Evolutionary conservation across 805 yeast species (phyloP).

Genomic region (Metschnikowia dekortorum): DNA sequence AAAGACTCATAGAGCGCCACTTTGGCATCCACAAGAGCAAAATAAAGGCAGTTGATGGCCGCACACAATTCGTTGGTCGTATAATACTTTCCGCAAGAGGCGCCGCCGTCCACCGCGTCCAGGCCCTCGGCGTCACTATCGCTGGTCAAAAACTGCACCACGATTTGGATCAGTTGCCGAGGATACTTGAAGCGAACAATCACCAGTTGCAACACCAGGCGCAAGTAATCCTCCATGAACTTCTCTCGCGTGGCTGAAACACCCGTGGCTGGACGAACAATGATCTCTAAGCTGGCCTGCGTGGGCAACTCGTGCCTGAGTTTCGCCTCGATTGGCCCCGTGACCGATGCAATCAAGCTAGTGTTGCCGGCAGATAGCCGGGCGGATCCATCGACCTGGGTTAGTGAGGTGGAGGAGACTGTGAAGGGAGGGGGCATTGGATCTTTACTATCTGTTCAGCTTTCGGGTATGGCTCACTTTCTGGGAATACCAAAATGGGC

Average conservation of each 20-base stretch:
- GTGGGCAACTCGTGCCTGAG: constrained; percentile 81
- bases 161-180: constrained; percentile 52
- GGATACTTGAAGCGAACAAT: constrained; percentile 68
- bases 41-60: constrained; percentile 65
- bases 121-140: constrained; percentile 19
- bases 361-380: constrained; percentile 48
- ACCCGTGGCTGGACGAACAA: constrained; percentile 75
- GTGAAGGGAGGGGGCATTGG: constrained; percentile 8
- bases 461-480: too few relatives aligned
- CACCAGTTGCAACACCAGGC: constrained; percentile 55
- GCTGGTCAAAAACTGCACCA: constrained; percentile 36
- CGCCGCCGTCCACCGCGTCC: constrained; percentile 12
- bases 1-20: constrained; percentile 64
- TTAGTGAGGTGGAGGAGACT: constrained; percentile 30
- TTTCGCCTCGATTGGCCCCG: constrained; percentile 89
- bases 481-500: too few relatives aligned
- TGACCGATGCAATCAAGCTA: constrained; percentile 66
- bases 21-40: constrained; percentile 80
- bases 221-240: constrained; percentile 65
- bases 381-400: constrained; percentile 80
- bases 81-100: constrained; percentile 20
- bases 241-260: constrained; percentile 73
- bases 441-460: too few relatives aligned
- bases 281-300: constrained; percentile 69
- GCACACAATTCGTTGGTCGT: constrained; percentile 56